These are phyloP conservation scores for Saitoella complicata DNA, from an alignment of 805 yeast species.

Conservation along the genomic window DNA sequence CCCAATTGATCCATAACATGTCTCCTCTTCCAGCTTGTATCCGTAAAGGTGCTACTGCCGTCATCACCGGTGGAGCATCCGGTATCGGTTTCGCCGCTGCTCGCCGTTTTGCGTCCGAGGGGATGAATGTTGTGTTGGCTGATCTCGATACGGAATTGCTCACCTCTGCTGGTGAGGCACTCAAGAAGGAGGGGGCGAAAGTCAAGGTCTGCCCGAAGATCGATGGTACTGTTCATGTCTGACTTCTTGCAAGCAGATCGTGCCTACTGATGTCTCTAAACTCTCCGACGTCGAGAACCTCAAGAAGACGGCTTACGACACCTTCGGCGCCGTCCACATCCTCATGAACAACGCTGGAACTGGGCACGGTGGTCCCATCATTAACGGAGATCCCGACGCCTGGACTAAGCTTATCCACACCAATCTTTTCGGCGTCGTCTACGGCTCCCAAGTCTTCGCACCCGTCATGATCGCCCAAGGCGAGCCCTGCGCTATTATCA, in stretches of 20 bases:
- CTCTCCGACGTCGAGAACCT: slow-evolving; percentile 12
- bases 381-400: slow-evolving; percentile 8
- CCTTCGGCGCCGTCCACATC: slow-evolving; percentile 12
- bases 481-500: slow-evolving; percentile 9
- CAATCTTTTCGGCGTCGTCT: slow-evolving; percentile 16
- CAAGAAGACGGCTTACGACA: slow-evolving; percentile 11
- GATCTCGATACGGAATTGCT: slow-evolving; percentile 10
- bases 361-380: slow-evolving; percentile 8
- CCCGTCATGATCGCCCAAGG: slow-evolving; percentile 12
- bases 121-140: slow-evolving; percentile 16
- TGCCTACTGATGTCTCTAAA: slow-evolving; percentile 13
- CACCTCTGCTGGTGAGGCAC: slow-evolving; percentile 6
- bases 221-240: slow-evolving; percentile 2
- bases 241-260: neutral
- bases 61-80: slow-evolving; percentile 15
- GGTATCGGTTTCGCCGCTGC: slow-evolving; percentile 18
- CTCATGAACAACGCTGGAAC: slow-evolving; percentile 17
- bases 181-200: slow-evolving; percentile 8
- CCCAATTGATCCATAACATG: no score
- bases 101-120: slow-evolving; percentile 15
- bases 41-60: slow-evolving; percentile 8
- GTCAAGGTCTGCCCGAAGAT: slow-evolving; percentile 5
- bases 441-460: slow-evolving; percentile 15
- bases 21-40: no score
- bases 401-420: slow-evolving; percentile 13